Conservation (phyloP, 2,329 filamentous ascomycete genomes). For the Ilyonectria robusta region DNA sequence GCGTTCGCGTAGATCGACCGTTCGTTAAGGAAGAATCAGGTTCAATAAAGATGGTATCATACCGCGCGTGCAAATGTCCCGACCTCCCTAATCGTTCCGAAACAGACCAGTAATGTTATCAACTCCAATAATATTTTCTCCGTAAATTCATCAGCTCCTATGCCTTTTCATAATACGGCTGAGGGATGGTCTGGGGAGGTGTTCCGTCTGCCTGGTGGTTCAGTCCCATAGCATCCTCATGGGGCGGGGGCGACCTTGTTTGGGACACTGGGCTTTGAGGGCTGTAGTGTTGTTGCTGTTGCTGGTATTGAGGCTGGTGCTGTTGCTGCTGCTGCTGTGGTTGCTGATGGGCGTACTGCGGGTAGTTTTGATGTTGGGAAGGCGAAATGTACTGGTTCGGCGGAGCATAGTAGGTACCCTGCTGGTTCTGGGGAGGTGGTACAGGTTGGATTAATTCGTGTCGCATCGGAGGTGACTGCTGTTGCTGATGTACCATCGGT, state of each 20-base stretch:
- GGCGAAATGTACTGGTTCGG: not conserved
- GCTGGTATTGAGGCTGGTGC: conserved; percentile 13
- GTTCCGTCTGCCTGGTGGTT: conserved; percentile 52
- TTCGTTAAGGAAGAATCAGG: conserved; percentile 10
- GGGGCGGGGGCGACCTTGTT: conserved; percentile 40
- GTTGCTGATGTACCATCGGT: conserved; percentile 19
- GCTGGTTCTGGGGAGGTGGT: conserved; percentile 15
- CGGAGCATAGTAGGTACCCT: conserved; percentile 8
- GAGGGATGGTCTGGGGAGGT: conserved; percentile 31
- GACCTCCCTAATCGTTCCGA: conserved; percentile 3
- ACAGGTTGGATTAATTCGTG: conserved; percentile 11
- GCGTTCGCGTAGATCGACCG: conserved; percentile 15
- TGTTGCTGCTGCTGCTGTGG: conserved; percentile 21
- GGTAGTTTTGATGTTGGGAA: not conserved
- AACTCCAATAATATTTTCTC: conserved; percentile 1
- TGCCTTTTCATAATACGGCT: conserved; percentile 46
- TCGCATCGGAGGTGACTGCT: not conserved
- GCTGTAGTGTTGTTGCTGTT: conserved; percentile 13
- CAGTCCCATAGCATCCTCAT: conserved; percentile 49
- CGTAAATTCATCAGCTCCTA: not conserved
- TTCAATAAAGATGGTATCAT: conserved; percentile 43
- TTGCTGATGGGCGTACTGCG: conserved; percentile 5
- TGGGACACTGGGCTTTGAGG: conserved; percentile 15
- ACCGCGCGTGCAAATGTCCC: conserved; percentile 15
- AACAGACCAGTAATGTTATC: not conserved